Conservation (phyloP, 129 eudicot genomes). For the Gnaphalium uliginosum region DNA sequence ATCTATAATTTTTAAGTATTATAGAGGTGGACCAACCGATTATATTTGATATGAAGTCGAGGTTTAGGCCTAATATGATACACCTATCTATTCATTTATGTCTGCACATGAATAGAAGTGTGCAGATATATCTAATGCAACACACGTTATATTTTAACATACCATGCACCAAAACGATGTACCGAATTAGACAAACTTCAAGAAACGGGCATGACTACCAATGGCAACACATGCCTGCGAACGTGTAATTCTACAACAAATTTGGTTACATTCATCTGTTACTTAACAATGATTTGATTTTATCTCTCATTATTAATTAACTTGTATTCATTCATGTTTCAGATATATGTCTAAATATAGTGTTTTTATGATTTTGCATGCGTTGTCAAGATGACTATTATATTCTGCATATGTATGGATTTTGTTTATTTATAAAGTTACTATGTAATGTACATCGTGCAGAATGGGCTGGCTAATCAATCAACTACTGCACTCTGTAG, state of each 20-base stretch:
- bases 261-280: slow-evolving; percentile 5
- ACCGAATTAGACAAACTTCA: slow-evolving; percentile 13
- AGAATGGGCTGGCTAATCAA: slow-evolving; percentile 40
- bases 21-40: neutral
- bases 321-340: slow-evolving; percentile 21
- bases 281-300: neutral
- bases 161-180: slow-evolving; percentile 3
- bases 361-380: neutral
- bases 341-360: neutral
- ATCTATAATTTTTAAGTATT: too few relatives aligned
- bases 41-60: neutral
- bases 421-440: slow-evolving; percentile 13
- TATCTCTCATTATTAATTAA: slow-evolving; percentile 7
- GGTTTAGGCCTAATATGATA: neutral
- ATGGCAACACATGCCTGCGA: slow-evolving; percentile 17
- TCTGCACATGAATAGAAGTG: neutral
- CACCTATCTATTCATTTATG: neutral
- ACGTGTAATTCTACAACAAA: slow-evolving; percentile 15
- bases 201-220: slow-evolving; percentile 15
- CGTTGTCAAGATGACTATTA: neutral
- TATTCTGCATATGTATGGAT: neutral
- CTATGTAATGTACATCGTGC: slow-evolving; percentile 21
- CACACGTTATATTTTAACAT: slow-evolving; percentile 4
- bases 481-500: slow-evolving; percentile 3
- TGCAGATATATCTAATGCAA: slow-evolving; percentile 13